phyloP scores from a whole-genome alignment of 805 yeast genomes.

The Kodamaea lidongshanica region DNA sequence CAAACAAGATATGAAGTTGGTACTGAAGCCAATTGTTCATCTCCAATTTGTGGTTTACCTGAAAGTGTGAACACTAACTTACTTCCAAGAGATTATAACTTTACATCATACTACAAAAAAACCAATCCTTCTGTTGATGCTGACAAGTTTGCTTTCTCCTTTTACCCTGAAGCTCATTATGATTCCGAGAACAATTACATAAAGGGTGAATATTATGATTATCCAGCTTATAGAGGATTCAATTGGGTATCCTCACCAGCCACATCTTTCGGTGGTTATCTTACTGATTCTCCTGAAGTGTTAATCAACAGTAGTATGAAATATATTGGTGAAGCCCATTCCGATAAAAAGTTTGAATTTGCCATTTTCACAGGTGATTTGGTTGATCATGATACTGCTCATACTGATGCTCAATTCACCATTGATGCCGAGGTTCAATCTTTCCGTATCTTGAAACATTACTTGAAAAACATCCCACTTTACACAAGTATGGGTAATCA shows the following conservation, averaged over 20 bases:
- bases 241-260: slow-evolving; percentile 45
- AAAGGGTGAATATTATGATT: slow-evolving; percentile 31
- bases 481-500: slow-evolving; percentile 65
- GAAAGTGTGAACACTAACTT: slow-evolving; percentile 35
- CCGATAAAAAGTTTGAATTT: slow-evolving; percentile 45
- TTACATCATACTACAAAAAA: slow-evolving; percentile 23
- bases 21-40: slow-evolving; percentile 52
- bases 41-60: slow-evolving; percentile 56
- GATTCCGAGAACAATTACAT: slow-evolving; percentile 19
- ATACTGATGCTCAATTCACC: slow-evolving; percentile 53
- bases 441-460: slow-evolving; percentile 52
- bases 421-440: slow-evolving; percentile 67
- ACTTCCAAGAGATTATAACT: slow-evolving; percentile 19
- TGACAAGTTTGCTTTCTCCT: slow-evolving; percentile 16
- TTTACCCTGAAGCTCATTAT: slow-evolving; percentile 29
- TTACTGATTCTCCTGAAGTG: slow-evolving; percentile 61
- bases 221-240: slow-evolving; percentile 20
- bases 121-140: slow-evolving; percentile 9
- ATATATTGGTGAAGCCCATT: slow-evolving; percentile 32
- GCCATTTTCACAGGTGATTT: slow-evolving; percentile 69
- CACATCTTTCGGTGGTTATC: slow-evolving; percentile 53
- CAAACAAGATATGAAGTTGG: slow-evolving; percentile 51
- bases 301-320: slow-evolving; percentile 53
- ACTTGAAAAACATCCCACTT: slow-evolving; percentile 48
- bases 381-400: slow-evolving; percentile 58